Evolutionary conservation across 2,329 filamentous ascomycete species (phyloP), one percentile per base, ranked within the genome.

Genomic region (Rhynchosporium graminicola): DNA sequence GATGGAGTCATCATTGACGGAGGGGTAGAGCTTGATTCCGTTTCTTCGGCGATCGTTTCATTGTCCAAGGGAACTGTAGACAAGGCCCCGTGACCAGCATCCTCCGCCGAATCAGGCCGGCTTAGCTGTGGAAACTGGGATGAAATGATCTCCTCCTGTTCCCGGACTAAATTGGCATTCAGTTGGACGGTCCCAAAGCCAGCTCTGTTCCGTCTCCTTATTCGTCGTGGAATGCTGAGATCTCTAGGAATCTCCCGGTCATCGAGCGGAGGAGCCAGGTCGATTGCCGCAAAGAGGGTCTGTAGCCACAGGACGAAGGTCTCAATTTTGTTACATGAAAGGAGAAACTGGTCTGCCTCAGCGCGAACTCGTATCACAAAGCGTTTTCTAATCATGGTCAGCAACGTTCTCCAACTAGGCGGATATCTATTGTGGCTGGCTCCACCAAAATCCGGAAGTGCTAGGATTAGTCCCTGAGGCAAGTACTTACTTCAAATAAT

Each of bases 321-420:
- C 61, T 85, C 82, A 59, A 90, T 78, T 57, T 86, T 83, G 58
- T 84, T 77, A 66, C 87, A 88, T 2, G 87, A 87, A 7, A 92
- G 76, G 26, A 92, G 76, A 63, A 92, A 87, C 71, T 92, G 90
- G 68, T 92, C 88, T 1, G 86, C 85, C 75, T 92, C 89, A 38
- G 86, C 82, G 33, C 90, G 83, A 63, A 92, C 73, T n/a, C 89
- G 85, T 64, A 92, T 85, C 12, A 89, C 87, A 73, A 88, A 87
- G 60, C 82, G 81, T 48, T 72, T 72, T 50, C 71, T 73, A 26
- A 13, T 33, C 10, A 43, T 47, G 3, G 38, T 62, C 28, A 65
- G 60, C 28, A 28, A 31, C 3, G 40, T 43, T 58, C 26, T 57
- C n/a, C 47, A 54, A 31, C n/a, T 31, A 2, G 12, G 45, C 15